Evolutionary conservation across 306 rosid genomes (phyloP), one percentile per base, ranked within the genome.

Genomic region (Fragaria iinumae): DNA sequence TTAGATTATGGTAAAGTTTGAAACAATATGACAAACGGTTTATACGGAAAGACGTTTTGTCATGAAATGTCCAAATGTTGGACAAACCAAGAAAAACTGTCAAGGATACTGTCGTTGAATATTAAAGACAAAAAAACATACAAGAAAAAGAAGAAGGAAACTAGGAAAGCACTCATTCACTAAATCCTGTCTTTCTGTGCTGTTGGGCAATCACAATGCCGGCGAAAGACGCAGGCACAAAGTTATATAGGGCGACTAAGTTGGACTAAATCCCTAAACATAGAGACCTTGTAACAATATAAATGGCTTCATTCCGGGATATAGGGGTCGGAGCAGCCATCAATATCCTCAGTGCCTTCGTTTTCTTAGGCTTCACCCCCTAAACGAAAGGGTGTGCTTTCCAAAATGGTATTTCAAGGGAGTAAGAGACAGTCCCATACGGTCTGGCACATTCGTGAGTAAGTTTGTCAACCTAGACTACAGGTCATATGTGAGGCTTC

Each of bases 291-390:
- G 67, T 68, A 67, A 71, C 43, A 44, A 32, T 59, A 25, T 74
- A 82, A 76, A 95, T 95, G 98, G 98, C 98, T 56, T 76, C 92
- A 14, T 82, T 95, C 44, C 32, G 27, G 47, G 98, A 95, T 86
- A 88, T 95, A 75, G 91, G 86, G 70, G 68, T 95, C 69, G 81
- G 96, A n/a, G 98, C 96, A 71, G 95, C 80, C 62, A 55, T 92
- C 13, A 95, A 95, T 76, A 88, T 95, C 75, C 39, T 95, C 71
- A 84, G 86, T 18, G 96, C 97, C 34, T 39, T 95, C 25, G 25
- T 25, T 25, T 25, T 25, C 25, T 25, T 25, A 25, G 25, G 25
- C 25, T 25, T 25, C 25, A 25, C 0, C 0, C 25, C 25, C 0
- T 25, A 25, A n/a, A n/a, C 73, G 98, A 95, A 64, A 84, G 97